Conservation (phyloP, 352 stramenopile species). For the Globisporangium paroecandrum region DNA sequence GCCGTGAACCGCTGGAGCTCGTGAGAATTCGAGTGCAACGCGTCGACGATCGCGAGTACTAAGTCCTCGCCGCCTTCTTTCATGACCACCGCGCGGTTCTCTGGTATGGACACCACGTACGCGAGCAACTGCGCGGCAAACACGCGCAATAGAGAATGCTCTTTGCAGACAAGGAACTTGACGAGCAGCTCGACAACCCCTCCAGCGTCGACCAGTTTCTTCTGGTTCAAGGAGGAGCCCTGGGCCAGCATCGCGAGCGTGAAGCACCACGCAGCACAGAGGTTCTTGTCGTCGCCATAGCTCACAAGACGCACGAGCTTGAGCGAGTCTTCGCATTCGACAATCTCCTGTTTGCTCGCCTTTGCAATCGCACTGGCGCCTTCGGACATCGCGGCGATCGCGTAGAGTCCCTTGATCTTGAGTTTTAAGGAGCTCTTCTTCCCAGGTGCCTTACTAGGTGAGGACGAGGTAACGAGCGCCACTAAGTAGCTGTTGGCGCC, state of each 20-base stretch:
- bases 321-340: constrained; percentile 48
- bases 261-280: constrained; percentile 46
- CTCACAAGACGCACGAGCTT: constrained; percentile 34
- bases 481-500: constrained; percentile 39
- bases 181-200: constrained; percentile 37
- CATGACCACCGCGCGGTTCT: constrained; percentile 46
- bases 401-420: constrained; percentile 46
- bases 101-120: constrained; percentile 38
- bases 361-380: constrained; percentile 28
- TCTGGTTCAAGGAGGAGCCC: constrained; percentile 50
- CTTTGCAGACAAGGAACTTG: constrained; percentile 22
- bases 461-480: constrained; percentile 19
- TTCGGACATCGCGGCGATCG: constrained; percentile 43
- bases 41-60: constrained; percentile 29
- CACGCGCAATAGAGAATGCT: constrained; percentile 27
- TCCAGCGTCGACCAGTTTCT: constrained; percentile 27
- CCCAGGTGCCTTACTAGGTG: background rate
- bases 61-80: constrained; percentile 37
- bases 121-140: constrained; percentile 34
- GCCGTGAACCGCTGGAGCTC: constrained; percentile 57
- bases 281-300: constrained; percentile 18
- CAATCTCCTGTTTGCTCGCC: constrained; percentile 49
- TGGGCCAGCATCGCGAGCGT: constrained; percentile 40
- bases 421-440: constrained; percentile 24
- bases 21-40: constrained; percentile 49